A percentile compares a stretch with the other conserved stretches of the same genome.
Conservation (phyloP, 2,329 filamentous ascomycete species). For the Pseudocercospora ulei region DNA sequence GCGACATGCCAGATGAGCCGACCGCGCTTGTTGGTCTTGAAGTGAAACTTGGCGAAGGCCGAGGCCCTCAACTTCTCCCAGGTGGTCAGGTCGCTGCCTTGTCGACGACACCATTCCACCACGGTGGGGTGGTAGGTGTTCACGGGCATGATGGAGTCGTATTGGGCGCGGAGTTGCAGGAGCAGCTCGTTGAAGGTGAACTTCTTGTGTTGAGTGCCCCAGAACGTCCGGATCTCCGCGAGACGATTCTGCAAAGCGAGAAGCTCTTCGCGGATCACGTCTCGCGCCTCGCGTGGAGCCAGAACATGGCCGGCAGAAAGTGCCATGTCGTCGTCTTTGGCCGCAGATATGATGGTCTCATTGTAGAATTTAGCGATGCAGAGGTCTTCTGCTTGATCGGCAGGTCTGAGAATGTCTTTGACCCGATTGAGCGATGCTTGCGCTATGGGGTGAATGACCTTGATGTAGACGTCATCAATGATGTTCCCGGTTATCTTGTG, state of each 20-base stretch:
- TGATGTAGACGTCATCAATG: slow-evolving; percentile 48
- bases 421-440: slow-evolving; percentile 18
- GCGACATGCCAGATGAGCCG: slow-evolving; percentile 37
- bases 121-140: slow-evolving; percentile 14
- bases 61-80: slow-evolving; percentile 45
- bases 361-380: slow-evolving; percentile 12
- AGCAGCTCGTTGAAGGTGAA: slow-evolving; percentile 9
- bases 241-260: slow-evolving; percentile 9
- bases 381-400: slow-evolving; percentile 3
- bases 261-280: slow-evolving; percentile 10
- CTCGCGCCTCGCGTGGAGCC: neutral
- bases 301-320: neutral
- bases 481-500: slow-evolving; percentile 40
- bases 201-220: slow-evolving; percentile 4
- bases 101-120: slow-evolving; percentile 22
- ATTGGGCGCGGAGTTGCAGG: slow-evolving; percentile 10
- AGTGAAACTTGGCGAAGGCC: slow-evolving; percentile 32
- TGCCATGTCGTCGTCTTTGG: neutral
- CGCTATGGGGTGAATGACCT: slow-evolving; percentile 24
- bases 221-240: slow-evolving; percentile 5
- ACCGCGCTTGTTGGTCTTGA: slow-evolving; percentile 14
- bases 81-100: slow-evolving; percentile 16
- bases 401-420: slow-evolving; percentile 7
- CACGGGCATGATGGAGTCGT: slow-evolving; percentile 20
- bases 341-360: slow-evolving; percentile 2